phyloP scores from a whole-genome alignment of 176 grass and related monocot genomes.

The Leersia perrieri region DNA sequence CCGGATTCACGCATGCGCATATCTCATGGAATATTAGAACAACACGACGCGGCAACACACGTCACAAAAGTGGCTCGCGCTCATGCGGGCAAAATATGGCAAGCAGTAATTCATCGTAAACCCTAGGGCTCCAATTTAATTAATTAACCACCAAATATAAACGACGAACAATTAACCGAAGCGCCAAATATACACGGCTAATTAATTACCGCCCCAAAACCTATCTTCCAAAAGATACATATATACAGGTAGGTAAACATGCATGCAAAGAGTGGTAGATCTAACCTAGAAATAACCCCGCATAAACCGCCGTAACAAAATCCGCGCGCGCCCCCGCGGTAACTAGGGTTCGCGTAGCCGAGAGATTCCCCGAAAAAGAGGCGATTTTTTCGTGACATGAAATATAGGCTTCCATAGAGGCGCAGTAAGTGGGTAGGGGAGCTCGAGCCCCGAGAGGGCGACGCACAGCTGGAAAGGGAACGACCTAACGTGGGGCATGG shows the following conservation, averaged over 20 bases:
- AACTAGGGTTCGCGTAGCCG: neutral
- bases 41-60: too few relatives aligned
- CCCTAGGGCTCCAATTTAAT: neutral
- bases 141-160: too few relatives aligned
- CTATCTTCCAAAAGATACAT: neutral
- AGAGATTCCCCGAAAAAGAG: neutral
- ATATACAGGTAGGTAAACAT: neutral
- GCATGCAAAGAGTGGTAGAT: neutral
- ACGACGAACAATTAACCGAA: too few relatives aligned
- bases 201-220: neutral
- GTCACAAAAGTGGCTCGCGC: too few relatives aligned
- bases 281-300: neutral
- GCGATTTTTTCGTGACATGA: constrained; percentile 26
- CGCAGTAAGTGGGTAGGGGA: neutral
- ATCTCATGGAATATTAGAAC: constrained; percentile 44
- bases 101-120: neutral
- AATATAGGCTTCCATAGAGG: constrained; percentile 28
- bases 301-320: neutral
- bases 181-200: too few relatives aligned
- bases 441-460: constrained; percentile 20
- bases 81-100: neutral
- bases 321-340: too few relatives aligned
- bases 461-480: constrained; percentile 33
- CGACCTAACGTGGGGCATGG: neutral
- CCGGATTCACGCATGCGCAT: neutral